Evolutionary conservation across 129 eudicot genomes (phyloP).

Genomic region (Lactuca saligna): DNA sequence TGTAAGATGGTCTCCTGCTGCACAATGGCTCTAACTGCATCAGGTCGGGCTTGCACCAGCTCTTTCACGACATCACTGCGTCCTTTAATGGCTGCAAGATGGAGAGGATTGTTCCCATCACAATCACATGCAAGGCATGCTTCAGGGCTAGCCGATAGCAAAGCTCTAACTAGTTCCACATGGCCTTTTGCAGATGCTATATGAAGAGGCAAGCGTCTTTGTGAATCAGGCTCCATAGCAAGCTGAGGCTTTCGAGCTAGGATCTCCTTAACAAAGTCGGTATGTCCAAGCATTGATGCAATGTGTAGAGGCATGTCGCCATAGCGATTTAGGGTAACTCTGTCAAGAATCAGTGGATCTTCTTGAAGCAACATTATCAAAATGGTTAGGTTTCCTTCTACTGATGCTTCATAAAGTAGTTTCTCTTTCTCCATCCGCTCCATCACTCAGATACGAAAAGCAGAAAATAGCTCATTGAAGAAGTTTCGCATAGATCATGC

Average conservation of each 20-base stretch:
- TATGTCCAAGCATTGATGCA: conserved; percentile 41
- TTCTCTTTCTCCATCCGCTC: conserved; percentile 20
- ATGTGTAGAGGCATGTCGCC: conserved; percentile 49
- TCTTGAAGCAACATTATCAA: conserved; percentile 34
- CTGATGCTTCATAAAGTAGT: conserved; percentile 43
- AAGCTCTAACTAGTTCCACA: conserved; percentile 27
- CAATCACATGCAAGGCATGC: conserved; percentile 41
- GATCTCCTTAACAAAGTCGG: conserved; percentile 29
- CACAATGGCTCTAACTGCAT: conserved; percentile 37
- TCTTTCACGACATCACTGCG: conserved; percentile 28
- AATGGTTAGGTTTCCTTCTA: conserved; percentile 28
- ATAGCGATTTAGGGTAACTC: conserved; percentile 8
- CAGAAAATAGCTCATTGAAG: neutral
- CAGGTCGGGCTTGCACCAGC: conserved; percentile 35
- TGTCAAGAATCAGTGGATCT: conserved; percentile 44
- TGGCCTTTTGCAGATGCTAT: conserved; percentile 55
- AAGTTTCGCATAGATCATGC: conserved; percentile 3
- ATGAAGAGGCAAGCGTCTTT: conserved; percentile 43
- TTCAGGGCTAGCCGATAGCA: conserved; percentile 18
- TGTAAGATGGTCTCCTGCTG: conserved; percentile 41
- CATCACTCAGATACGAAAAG: neutral
- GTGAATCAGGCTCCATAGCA: conserved; percentile 37
- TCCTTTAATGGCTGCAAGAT: conserved; percentile 60
- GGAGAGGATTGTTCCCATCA: conserved; percentile 51
- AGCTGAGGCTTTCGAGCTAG: conserved; percentile 37